These are phyloP conservation scores for Lentinus polychrous DNA, from an alignment of 1,284 basidiomycete species.

Conservation along the genomic window DNA sequence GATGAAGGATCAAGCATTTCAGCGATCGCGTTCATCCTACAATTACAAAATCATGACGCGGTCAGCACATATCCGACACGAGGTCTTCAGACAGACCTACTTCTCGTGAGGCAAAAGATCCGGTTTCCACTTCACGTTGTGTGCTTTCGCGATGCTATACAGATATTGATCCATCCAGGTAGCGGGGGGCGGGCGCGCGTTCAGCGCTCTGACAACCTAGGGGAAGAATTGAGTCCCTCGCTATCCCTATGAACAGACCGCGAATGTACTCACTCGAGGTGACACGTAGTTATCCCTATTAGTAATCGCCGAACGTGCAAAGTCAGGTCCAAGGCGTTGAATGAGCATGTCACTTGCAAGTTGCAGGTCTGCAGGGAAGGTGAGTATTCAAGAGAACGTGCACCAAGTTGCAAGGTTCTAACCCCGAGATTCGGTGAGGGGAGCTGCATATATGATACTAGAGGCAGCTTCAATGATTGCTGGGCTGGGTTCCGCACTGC, in stretches of 20 bases:
- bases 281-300: slow-evolving; percentile 54
- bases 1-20: slow-evolving; percentile 49
- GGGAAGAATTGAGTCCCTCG: not conserved
- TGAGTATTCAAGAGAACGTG: not conserved
- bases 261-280: slow-evolving; percentile 32
- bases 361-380: slow-evolving; percentile 43
- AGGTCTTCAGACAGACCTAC: slow-evolving; percentile 31
- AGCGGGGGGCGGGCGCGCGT: slow-evolving; percentile 47
- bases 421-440: slow-evolving; percentile 56
- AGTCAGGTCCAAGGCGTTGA: slow-evolving; percentile 49
- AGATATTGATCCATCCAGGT: slow-evolving; percentile 51
- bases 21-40: slow-evolving; percentile 47
- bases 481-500: slow-evolving; percentile 38
- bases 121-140: slow-evolving; percentile 56
- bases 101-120: slow-evolving; percentile 54
- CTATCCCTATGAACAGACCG: not conserved
- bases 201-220: slow-evolving; percentile 45
- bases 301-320: slow-evolving; percentile 43
- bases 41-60: not conserved
- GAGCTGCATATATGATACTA: slow-evolving; percentile 57
- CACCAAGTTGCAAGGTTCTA: not conserved
- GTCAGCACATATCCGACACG: slow-evolving; percentile 7
- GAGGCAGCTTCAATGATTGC: slow-evolving; percentile 55
- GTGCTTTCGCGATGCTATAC: slow-evolving; percentile 41
- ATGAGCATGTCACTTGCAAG: slow-evolving; percentile 46